Percentiles rank a stretch among this genome's conserved stretches.
Evolutionary conservation across 1,284 basidiomycete genomes (phyloP).

Genomic region (Paramarasmius palmivorus): DNA sequence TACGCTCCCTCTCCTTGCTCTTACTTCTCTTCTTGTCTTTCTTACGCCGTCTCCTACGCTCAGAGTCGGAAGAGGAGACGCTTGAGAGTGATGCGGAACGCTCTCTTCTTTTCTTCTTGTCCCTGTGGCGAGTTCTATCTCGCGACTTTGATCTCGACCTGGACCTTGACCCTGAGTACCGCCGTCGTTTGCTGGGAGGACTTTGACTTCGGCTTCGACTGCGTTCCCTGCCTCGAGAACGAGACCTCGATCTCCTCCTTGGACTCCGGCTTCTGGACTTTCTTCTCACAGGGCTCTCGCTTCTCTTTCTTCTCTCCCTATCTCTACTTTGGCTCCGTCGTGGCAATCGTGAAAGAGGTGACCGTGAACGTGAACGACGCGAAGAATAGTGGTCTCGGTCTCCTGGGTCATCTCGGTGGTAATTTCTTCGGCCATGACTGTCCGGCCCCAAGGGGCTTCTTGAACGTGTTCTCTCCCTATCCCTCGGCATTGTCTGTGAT

Average conservation of each 20-base stretch:
- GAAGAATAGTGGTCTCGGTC: slow-evolving; percentile 3
- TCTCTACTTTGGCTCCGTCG: slow-evolving; percentile 6
- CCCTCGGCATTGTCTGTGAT: too few relatives aligned
- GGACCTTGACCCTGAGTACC: slow-evolving; percentile 23
- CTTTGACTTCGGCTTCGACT: slow-evolving; percentile 21
- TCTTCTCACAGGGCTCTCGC: background rate
- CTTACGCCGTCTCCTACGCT: slow-evolving; percentile 38
- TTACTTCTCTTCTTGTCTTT: slow-evolving; percentile 44
- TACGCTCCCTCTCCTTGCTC: slow-evolving; percentile 41
- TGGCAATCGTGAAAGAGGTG: background rate
- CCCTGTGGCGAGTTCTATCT: slow-evolving; percentile 31
- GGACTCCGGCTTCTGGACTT: background rate
- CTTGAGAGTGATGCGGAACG: slow-evolving; percentile 31
- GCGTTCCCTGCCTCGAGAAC: slow-evolving; percentile 1
- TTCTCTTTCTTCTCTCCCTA: slow-evolving; percentile 4
- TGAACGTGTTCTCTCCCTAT: too few relatives aligned
- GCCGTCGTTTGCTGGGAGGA: slow-evolving; percentile 14
- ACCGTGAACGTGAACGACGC: slow-evolving; percentile 9
- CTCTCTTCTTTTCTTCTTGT: slow-evolving; percentile 30
- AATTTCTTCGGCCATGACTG: too few relatives aligned
- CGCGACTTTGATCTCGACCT: slow-evolving; percentile 24
- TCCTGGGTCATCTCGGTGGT: background rate
- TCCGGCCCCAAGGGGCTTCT: too few relatives aligned
- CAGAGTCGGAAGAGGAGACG: slow-evolving; percentile 36
- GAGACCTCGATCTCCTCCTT: background rate